Evolutionary conservation across 495 filamentous ascomycete genomes (phyloP).

Genomic region (Lasiosphaeria miniovina): DNA sequence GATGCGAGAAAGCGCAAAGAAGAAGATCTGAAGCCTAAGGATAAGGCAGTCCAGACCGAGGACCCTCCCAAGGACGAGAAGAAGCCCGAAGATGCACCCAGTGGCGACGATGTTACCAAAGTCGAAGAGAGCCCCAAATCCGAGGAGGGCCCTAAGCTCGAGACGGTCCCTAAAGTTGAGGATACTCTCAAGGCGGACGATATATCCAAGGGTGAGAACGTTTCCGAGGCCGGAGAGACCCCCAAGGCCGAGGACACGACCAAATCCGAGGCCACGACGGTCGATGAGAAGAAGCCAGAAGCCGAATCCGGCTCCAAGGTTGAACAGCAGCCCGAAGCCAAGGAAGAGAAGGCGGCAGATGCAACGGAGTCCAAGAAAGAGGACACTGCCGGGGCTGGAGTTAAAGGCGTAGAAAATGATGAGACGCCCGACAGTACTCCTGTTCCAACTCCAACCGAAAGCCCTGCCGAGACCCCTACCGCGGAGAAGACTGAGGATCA

Average conservation of each 20-base stretch:
- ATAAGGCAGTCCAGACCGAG: constrained; percentile 4
- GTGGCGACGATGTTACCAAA: constrained; percentile 27
- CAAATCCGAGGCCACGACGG: constrained; percentile 15
- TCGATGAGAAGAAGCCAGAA: constrained; percentile 12
- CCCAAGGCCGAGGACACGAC: constrained; percentile 30
- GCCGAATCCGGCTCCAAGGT: neutral
- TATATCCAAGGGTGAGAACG: constrained; percentile 21
- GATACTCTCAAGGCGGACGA: no score
- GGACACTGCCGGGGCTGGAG: constrained; percentile 5
- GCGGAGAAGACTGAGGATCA: constrained; percentile 27
- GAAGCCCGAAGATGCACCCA: constrained; percentile 27
- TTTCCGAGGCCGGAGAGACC: constrained; percentile 11
- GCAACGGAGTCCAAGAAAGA: constrained; percentile 12
- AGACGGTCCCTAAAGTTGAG: neutral
- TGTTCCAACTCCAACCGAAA: constrained; percentile 22
- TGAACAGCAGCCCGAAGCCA: constrained; percentile 4
- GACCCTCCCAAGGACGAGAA: constrained; percentile 20
- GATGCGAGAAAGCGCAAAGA: constrained; percentile 37
- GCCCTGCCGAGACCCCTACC: constrained; percentile 25
- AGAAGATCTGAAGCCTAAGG: constrained; percentile 18
- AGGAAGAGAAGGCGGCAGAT: constrained; percentile 12
- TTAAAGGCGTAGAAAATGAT: constrained; percentile 17
- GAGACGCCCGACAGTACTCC: constrained; percentile 25
- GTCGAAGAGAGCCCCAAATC: constrained; percentile 28
- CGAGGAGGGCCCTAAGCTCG: constrained; percentile 21